Evolutionary conservation across 2,329 filamentous ascomycete species (phyloP).

Genomic region (Aspergillus japonicus): DNA sequence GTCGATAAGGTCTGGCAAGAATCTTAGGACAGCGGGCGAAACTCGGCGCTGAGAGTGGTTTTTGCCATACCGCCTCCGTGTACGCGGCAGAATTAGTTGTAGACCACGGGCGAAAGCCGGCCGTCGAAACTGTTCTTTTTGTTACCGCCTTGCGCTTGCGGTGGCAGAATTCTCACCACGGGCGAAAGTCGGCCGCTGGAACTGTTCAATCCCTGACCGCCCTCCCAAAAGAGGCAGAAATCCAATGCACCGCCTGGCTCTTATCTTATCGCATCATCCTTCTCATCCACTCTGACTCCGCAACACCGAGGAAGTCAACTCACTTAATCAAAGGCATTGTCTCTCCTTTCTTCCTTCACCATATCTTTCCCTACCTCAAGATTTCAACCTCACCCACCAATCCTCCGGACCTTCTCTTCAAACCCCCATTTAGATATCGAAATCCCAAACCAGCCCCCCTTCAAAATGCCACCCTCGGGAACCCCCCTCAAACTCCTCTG

Average conservation of each 20-base stretch:
- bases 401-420: neutral
- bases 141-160: no score
- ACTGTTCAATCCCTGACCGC: no score
- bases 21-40: no score
- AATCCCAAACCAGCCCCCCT: neutral
- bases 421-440: constrained; percentile 9
- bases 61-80: no score
- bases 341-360: neutral
- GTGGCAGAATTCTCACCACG: no score
- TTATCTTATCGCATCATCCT: constrained; percentile 6
- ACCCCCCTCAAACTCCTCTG: constrained; percentile 65
- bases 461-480: constrained; percentile 7
- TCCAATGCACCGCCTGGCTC: neutral
- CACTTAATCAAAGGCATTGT: neutral
- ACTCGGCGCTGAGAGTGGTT: no score
- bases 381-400: neutral
- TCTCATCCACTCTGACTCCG: neutral
- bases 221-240: neutral
- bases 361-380: neutral
- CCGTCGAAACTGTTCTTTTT: no score
- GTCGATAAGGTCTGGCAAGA: no score
- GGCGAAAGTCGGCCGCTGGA: no score
- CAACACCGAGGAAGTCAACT: neutral
- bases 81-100: no score
- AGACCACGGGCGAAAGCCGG: no score